Base-by-base conservation (phyloP, 1,284 basidiomycete species). In the Microbotryomycetes sp. region DNA sequence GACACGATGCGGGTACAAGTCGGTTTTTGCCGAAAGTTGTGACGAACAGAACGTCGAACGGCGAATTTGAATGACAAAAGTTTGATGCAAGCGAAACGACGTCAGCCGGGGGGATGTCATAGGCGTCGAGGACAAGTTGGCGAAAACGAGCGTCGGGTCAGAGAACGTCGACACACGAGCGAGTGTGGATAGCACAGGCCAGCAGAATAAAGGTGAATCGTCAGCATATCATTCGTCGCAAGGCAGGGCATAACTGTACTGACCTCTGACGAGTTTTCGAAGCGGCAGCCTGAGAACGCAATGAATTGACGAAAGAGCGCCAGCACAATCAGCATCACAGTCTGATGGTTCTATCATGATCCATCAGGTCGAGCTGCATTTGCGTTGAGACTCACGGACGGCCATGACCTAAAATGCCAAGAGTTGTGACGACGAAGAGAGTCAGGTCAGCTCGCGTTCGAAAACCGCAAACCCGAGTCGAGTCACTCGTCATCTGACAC, bases 231-330 rank as follows among this genome's bases (percentile, higher is more conserved):
- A n/a, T n/a, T n/a, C n/a, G n/a, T n/a, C n/a, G n/a, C n/a, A n/a
- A n/a, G n/a, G n/a, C n/a, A n/a, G n/a, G n/a, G n/a, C n/a, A n/a
- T n/a, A n/a, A n/a, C n/a, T n/a, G n/a, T n/a, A n/a, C 36, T 42
- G 71, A 97, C 86, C 74, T 97, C 93, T 79, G 88, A 92, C 78
- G 86, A 92, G 81, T 97, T 97, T 81, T 98, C 93, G 75, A 97
- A 98, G 80, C 76, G 73, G 54, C 74, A 76, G 66, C 76, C 71
- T 71, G 68, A 1, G 68, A 3, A 69, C 65, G 49, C 67, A 68
- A 70, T 68, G 73, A 49, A 51, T n/a, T 7, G 31, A 42, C 15
- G 36, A 25, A 47, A 49, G 54, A 46, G 46, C 19, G 3, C 7
- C 26, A n/a, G 22, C 7, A n/a, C 5, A 6, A 42, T 26, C 12